A percentile compares a stretch with the other conserved stretches of the same genome.
Evolutionary conservation across 1,284 basidiomycete species (phyloP).

Genomic region (Puccinia hordei): DNA sequence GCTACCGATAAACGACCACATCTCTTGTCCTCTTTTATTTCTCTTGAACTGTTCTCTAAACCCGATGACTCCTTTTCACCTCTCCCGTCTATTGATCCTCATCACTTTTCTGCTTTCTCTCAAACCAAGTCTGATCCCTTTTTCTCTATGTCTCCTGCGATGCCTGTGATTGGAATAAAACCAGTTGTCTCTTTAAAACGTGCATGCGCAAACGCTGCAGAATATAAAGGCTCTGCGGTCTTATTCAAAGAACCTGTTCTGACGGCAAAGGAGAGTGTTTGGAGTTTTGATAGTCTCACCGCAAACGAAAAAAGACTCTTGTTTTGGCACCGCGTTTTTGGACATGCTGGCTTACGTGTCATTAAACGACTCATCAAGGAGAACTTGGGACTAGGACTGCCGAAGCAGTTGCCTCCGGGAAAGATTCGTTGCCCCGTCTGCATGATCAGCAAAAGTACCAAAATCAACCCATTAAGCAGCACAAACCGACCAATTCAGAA

Average conservation of each 20-base stretch:
- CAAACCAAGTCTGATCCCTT: neutral
- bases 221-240: too few relatives aligned
- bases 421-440: conserved; percentile 7
- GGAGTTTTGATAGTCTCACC: neutral
- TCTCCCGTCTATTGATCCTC: too few relatives aligned
- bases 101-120: neutral
- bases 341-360: neutral
- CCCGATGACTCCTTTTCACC: neutral
- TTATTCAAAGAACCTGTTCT: too few relatives aligned
- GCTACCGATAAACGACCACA: neutral
- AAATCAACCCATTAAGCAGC: neutral
- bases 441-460: neutral
- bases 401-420: neutral
- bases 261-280: neutral
- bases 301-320: neutral
- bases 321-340: neutral
- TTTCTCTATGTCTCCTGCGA: neutral
- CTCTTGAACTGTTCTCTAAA: too few relatives aligned
- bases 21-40: neutral
- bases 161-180: neutral
- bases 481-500: too few relatives aligned
- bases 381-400: neutral
- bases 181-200: neutral
- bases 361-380: neutral
- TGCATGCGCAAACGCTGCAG: too few relatives aligned